Percentiles rank a stretch among this genome's conserved stretches.
Conservation (phyloP, 169 alveolate species). For the Plasmodium vinckei region DNA sequence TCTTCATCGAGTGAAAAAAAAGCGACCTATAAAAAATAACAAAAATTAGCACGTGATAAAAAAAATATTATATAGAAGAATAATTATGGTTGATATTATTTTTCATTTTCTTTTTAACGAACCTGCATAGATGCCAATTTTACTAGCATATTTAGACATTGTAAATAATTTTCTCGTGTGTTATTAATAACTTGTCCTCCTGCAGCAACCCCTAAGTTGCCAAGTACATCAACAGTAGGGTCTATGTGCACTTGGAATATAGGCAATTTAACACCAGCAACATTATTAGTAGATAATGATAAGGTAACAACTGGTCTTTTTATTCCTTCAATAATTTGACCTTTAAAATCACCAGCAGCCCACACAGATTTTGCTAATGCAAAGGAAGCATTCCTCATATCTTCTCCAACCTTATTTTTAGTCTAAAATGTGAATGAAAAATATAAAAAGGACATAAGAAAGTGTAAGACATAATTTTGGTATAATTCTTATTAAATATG, state of each 20-base stretch:
- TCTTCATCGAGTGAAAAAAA: constrained; percentile 95
- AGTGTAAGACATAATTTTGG: not conserved
- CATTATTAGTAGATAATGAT: constrained; percentile 92
- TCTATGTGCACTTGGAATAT: constrained; percentile 91
- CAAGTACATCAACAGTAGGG: constrained; percentile 89
- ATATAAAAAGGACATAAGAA: not conserved
- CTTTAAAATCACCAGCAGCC: constrained; percentile 95
- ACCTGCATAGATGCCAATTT: constrained; percentile 95
- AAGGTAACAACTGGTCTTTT: constrained; percentile 93
- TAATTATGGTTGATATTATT: not conserved
- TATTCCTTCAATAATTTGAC: constrained; percentile 92
- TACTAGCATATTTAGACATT: constrained; percentile 88
- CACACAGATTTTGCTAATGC: constrained; percentile 95
- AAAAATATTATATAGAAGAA: not conserved
- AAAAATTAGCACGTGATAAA: not conserved
- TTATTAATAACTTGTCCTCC: constrained; percentile 90
- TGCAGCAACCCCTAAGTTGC: constrained; percentile 87
- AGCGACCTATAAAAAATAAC: constrained; percentile 83
- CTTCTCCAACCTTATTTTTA: constrained; percentile 90
- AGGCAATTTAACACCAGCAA: constrained; percentile 97
- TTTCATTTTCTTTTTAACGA: constrained; percentile 11
- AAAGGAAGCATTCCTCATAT: constrained; percentile 92
- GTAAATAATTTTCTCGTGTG: constrained; percentile 85
- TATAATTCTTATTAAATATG: too few species aligned
- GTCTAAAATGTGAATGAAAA: constrained; percentile 73